Base-by-base conservation (phyloP, 352 stramenopile genomes). In the Blastocystis hominis region DNA sequence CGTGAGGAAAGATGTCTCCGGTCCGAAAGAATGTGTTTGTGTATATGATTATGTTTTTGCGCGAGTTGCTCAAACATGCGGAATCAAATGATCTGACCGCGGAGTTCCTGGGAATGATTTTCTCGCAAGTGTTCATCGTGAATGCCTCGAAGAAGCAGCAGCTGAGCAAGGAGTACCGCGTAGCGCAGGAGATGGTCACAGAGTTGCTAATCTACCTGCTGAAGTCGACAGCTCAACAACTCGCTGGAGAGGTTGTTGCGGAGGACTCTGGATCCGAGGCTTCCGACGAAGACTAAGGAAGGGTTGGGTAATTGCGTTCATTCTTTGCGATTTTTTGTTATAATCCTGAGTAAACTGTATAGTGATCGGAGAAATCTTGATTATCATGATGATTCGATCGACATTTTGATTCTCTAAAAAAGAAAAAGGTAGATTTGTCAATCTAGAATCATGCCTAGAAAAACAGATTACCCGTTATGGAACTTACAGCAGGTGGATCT, bases 31-130 rank as follows among this genome's bases (percentile, higher is more conserved):
- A 77, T 77, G 42, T 64, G 30, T 77, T 77, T 61, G 30, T 77
- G 13, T 77, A 77, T 38, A 77, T 77, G 42, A 61, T 77, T 30
- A 77, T 61, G 40, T 77, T 77, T 30, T 30, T 77, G 7, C 42
- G 66, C 20, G 66, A 77, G 5, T 38, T 77, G 30, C 56, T 77
- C 10, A 77, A 66, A 66, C 50, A 77, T 38, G 13, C 42, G 17
- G 5, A 53, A 63, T 30, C 53, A 30, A 77, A 77, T 38, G 66
- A 77, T 77, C 66, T 77, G 20, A 77, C 66, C 56, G 5, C 66
- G 53, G 66, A 55, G 53, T 77, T 77, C 66, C 30, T 77, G 5
- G 42, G 42, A 7, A 77, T 77, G 66, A 20, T 77, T n/a, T 77
- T 77, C 59, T 68, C 59, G 5, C 10, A 68, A 24, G 59, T 40